A percentile compares a stretch with the other conserved stretches of the same genome.
Evolutionary conservation across 1,284 basidiomycete species (phyloP).

Genomic region (Mycena sp.): DNA sequence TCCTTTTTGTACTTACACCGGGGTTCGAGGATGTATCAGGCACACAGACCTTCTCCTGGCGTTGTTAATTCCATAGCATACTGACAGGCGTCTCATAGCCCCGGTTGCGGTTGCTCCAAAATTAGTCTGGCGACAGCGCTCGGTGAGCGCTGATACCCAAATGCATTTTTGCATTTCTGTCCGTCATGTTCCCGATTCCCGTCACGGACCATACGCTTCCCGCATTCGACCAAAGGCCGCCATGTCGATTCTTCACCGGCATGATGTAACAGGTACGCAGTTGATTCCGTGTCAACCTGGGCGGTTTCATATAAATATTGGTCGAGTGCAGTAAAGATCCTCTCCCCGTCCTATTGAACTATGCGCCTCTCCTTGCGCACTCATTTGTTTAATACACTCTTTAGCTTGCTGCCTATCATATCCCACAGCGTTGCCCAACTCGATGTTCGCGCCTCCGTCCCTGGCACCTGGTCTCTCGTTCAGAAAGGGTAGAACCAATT

Average conservation of each 20-base stretch:
- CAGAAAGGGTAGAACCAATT: conserved; percentile 13
- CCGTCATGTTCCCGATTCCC: neutral
- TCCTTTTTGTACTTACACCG: too few relatives aligned
- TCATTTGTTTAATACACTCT: neutral
- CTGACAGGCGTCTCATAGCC: too few relatives aligned
- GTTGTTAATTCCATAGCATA: too few relatives aligned
- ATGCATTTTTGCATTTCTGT: neutral
- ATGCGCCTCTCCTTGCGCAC: neutral
- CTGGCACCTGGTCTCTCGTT: conserved; percentile 24
- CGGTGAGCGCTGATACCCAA: conserved; percentile 14
- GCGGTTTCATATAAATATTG: conserved; percentile 1
- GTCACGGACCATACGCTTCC: conserved; percentile 10
- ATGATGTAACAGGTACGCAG: conserved; percentile 3
- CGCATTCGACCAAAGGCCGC: neutral
- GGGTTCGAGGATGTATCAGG: too few relatives aligned
- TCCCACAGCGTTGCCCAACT: neutral
- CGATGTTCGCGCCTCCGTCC: conserved; percentile 19
- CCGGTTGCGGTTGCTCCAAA: neutral
- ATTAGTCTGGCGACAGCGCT: neutral
- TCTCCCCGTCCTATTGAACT: too few relatives aligned
- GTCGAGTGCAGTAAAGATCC: neutral
- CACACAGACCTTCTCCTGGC: too few relatives aligned
- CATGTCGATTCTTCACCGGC: conserved; percentile 2
- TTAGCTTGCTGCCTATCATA: neutral
- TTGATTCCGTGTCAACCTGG: neutral